Percentiles rank a stretch among this genome's conserved stretches.
These are phyloP conservation scores for Gracilaria gracilis DNA, from an alignment of 23 red algal species.

Conservation along the genomic window DNA sequence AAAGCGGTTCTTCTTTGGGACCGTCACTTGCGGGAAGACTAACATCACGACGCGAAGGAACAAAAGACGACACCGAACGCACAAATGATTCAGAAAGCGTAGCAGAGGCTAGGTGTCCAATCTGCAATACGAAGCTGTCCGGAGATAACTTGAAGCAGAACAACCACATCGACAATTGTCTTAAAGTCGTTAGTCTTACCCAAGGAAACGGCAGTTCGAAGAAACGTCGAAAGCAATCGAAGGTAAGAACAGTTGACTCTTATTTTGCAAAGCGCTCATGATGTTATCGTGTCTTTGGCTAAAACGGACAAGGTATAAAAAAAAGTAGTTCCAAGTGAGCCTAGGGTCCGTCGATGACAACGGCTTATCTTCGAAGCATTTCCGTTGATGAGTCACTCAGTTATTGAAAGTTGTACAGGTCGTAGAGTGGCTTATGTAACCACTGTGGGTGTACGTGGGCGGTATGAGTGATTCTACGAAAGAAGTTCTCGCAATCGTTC, in stretches of 20 bases:
- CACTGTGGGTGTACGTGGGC: neutral
- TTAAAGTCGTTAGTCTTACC: neutral
- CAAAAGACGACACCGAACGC: neutral
- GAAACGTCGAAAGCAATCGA: neutral
- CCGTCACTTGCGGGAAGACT: neutral
- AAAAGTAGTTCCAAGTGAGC: neutral
- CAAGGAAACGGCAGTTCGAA: neutral
- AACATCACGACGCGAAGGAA: neutral
- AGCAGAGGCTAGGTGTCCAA: conserved; percentile 19
- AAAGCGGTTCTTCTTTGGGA: neutral
- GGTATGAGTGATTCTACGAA: conserved; percentile 21
- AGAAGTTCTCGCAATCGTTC: conserved; percentile 83
- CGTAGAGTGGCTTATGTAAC: neutral
- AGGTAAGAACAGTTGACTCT: conserved; percentile 41
- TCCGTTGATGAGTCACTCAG: conserved; percentile 30
- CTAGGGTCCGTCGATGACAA: neutral
- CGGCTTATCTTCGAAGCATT: neutral
- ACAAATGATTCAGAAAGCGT: neutral
- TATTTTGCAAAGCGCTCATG: conserved; percentile 37
- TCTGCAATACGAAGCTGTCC: conserved; percentile 16
- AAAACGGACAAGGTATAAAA: conserved; percentile 8
- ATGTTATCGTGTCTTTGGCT: too few species aligned
- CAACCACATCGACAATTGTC: conserved; percentile 50
- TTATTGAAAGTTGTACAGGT: conserved; percentile 23
- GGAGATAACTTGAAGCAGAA: conserved; percentile 32